These are phyloP conservation scores for Adansonia digitata DNA, from an alignment of 345 rosid species.

Conservation along the genomic window DNA sequence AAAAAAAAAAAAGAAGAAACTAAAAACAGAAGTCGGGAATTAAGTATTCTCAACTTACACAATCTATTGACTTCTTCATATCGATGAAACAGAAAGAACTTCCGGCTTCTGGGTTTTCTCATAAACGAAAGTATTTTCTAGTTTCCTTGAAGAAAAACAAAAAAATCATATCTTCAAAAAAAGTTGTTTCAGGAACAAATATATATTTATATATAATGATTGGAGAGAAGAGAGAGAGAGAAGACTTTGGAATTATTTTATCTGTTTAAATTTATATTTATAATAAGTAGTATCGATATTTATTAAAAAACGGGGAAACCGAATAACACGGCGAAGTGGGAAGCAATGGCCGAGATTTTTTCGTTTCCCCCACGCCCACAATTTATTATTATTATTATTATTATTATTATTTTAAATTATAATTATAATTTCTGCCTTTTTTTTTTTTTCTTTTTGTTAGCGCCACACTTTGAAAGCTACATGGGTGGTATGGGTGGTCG, in stretches of 20 bases:
- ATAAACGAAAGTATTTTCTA: not conserved
- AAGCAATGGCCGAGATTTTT: not conserved
- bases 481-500: too few relatives aligned
- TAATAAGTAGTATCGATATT: not conserved
- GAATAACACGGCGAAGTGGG: not conserved
- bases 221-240: not conserved
- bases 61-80: conserved; percentile 9
- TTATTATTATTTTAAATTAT: not conserved
- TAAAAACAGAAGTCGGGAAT: not conserved
- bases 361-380: not conserved
- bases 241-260: not conserved
- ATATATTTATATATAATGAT: not conserved
- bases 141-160: not conserved
- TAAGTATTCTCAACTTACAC: not conserved
- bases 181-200: not conserved
- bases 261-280: not conserved
- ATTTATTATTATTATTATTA: not conserved
- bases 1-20: not conserved
- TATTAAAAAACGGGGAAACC: not conserved
- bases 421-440: not conserved
- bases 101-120: not conserved
- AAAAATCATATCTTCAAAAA: not conserved
- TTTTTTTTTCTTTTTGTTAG: not conserved
- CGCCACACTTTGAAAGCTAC: not conserved
- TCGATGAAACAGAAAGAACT: not conserved